phyloP scores from a whole-genome alignment of 176 grass and related monocot species.

The Eremochloa ophiuroides region DNA sequence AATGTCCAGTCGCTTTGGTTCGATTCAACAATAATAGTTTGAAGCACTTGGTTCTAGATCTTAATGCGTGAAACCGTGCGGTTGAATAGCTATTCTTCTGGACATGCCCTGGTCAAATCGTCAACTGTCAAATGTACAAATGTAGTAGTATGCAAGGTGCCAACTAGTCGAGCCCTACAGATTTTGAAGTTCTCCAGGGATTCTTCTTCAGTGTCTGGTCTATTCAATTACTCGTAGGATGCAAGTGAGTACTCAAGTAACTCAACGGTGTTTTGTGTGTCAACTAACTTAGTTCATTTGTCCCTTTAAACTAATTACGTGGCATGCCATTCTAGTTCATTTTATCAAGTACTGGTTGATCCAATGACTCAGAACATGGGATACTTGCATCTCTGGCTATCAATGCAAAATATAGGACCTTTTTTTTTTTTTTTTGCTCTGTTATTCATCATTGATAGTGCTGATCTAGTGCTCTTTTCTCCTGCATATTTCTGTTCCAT shows the following conservation, averaged over 20 bases:
- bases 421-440: neutral
- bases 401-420: neutral
- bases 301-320: neutral
- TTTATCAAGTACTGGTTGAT: neutral
- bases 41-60: neutral
- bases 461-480: conserved; percentile 3
- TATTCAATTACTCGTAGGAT: neutral
- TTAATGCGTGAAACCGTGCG: neutral
- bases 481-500: neutral
- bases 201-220: neutral
- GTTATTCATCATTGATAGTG: neutral
- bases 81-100: neutral
- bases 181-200: neutral
- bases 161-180: neutral
- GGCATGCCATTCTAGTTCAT: neutral
- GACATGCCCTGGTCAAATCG: conserved; percentile 6
- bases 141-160: neutral
- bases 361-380: neutral
- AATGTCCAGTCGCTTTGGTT: neutral
- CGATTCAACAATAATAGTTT: neutral
- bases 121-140: conserved; percentile 10
- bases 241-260: neutral
- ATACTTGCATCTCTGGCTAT: neutral
- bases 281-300: neutral
- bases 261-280: neutral